Percentiles rank a stretch among this genome's conserved stretches.
phyloP scores from a whole-genome alignment of 257 asterid species.

The Solanum peruvianum region DNA sequence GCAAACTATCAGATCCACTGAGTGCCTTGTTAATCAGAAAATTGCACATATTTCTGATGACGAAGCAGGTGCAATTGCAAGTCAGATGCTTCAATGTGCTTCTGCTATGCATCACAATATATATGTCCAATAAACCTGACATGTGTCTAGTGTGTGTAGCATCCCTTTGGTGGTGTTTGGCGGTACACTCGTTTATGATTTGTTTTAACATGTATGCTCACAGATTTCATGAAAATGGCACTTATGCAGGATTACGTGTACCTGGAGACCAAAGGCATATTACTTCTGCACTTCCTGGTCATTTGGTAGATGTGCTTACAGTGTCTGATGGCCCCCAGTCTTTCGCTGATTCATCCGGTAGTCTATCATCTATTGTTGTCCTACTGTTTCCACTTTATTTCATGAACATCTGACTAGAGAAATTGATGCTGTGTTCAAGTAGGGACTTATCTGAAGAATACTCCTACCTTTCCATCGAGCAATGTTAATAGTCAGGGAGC shows the following conservation, averaged over 20 bases:
- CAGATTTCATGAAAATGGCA: not conserved
- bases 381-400: not conserved
- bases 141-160: not conserved
- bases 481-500: slow-evolving; percentile 52
- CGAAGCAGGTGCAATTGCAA: not conserved
- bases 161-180: not conserved
- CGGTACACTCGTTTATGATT: not conserved
- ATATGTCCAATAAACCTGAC: not conserved
- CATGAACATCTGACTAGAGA: not conserved
- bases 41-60: not conserved
- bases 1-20: not conserved
- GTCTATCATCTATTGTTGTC: not conserved
- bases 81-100: not conserved
- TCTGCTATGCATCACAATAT: not conserved
- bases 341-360: slow-evolving; percentile 74
- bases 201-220: not conserved
- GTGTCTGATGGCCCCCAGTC: slow-evolving; percentile 41
- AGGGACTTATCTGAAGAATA: slow-evolving; percentile 80
- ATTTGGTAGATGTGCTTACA: slow-evolving; percentile 64
- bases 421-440: slow-evolving; percentile 4
- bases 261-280: slow-evolving; percentile 80
- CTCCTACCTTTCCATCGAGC: slow-evolving; percentile 71
- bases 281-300: slow-evolving; percentile 78
- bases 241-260: slow-evolving; percentile 54
- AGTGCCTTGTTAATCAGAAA: not conserved